phyloP scores from a whole-genome alignment of 1,284 basidiomycete genomes.

The Cutaneotrichosporon cutaneum region DNA sequence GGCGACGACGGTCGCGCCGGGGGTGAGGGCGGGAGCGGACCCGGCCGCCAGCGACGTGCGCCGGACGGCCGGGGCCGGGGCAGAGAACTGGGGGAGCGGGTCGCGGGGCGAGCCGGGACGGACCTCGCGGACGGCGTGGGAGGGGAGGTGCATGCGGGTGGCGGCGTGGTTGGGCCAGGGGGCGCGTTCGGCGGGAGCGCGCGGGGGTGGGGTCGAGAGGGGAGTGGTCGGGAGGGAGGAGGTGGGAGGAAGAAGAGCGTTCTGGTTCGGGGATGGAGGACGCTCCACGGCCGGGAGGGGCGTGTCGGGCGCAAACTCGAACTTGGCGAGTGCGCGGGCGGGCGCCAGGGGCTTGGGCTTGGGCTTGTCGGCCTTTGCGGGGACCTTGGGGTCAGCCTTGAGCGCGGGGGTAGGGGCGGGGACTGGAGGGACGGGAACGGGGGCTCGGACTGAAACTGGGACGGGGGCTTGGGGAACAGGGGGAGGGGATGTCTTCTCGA shows the following conservation, averaged over 20 bases:
- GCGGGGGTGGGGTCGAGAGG: neutral
- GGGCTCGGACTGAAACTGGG: conserved; percentile 2
- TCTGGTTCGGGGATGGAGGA: neutral
- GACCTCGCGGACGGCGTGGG: conserved; percentile 5
- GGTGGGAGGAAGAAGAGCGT: neutral
- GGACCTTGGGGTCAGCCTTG: conserved; percentile 6
- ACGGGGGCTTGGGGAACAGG: neutral
- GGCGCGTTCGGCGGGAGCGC: conserved; percentile 7
- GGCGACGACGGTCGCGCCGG: neutral
- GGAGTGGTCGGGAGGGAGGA: neutral
- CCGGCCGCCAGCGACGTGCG: conserved; percentile 5
- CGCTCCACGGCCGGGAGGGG: neutral
- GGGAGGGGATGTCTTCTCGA: neutral
- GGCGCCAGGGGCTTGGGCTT: neutral
- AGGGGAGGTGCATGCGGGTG: conserved; percentile 7
- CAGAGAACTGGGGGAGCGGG: neutral
- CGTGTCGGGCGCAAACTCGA: conserved; percentile 7
- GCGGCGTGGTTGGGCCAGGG: conserved; percentile 8
- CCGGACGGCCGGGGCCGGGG: conserved; percentile 4
- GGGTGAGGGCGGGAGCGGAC: neutral
- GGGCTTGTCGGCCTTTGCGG: conserved; percentile 2
- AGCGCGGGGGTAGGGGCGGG: neutral
- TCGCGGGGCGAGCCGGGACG: conserved; percentile 4
- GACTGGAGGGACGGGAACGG: neutral
- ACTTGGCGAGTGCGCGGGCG: conserved; percentile 3